Base-by-base conservation (phyloP, 2,329 filamentous ascomycete species). In the Colletotrichum abscissum region DNA sequence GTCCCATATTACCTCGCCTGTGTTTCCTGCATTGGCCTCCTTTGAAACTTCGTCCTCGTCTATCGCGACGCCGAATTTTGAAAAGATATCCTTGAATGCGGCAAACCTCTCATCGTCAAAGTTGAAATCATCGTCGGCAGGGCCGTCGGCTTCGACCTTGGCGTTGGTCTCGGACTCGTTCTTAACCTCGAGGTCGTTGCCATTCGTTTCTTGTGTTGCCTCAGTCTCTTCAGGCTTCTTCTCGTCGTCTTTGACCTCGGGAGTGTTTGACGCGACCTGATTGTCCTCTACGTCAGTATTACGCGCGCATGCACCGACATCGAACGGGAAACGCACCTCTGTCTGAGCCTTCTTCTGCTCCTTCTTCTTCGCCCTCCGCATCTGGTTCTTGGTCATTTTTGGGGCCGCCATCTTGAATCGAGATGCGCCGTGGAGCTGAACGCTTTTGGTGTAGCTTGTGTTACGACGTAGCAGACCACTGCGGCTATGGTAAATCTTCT, bases 291-390 rank as follows among this genome's bases (percentile, higher is more conserved):
- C 42, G 24, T 72, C 35, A 74, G 73, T 60, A n/a, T 62, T 35
- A 30, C 26, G 8, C 38, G 16, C 22, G n/a, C 42, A 26, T 38
- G 26, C 22, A 35, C 14, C 19, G 11, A 8, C n/a, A 9, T 6
- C 1, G 8, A 28, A 9, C 5, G 42, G n/a, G 26, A 14, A 55
- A 56, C 77, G 75, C 67, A 90, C 90, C 78, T 91, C 86, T 82
- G 89, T 85, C 65, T 88, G 85, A 77, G 90, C 84, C 79, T 92
- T 92, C 86, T 97, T 97, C 81, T 94, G 91, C 79, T 95, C 93
- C 92, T 98, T 98, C 90, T 97, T 98, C 88, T 96, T 95, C 62
- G 95, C 94, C 82, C 96, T 92, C 82, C 95, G 91, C 87, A 95
- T 92, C 85, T 97, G 95, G 84, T 98, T 98, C 88, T 98, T 98